Evolutionary conservation across 805 yeast genomes (phyloP), one percentile per base, ranked within the genome.

Genomic region (Wickerhamomyces canadensis): DNA sequence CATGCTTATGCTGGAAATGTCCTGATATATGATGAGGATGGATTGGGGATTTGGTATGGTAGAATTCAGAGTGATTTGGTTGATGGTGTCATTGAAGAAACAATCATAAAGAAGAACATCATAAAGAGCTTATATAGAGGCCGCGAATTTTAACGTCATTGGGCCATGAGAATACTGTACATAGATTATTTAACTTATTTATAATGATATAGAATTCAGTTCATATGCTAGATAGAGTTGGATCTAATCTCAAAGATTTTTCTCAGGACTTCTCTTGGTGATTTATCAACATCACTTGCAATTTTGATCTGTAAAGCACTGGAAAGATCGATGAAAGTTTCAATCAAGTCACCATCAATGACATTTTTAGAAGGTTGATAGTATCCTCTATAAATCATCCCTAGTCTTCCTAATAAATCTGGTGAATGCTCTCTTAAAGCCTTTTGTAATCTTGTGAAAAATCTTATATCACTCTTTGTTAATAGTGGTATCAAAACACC

Each of bases 301-400:
- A 54, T 38, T 13, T 35, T 19, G 49, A 7, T 69, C 19, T 50
- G 38, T 1, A 30, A 9, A 4, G 44, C 41, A 4, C 23, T 26
- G 14, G 41, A 31, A 14, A 49, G 33, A 6, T 13, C 19, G 13
- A 44, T 48, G 51, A 38, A 64, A 29, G 60, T 55, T 49, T 87
- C 96, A 33, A 91, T 65, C 13, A 85, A 64, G 54, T 93, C 98
- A 9, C 98, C 98, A 60, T 93, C 97, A 28, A 93, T 70, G 3
- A 84, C 78, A 34, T 76, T 72, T 44, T 78, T 80, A 3, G 71
- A 74, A 0, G 97, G 96, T n/a, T 76, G 78, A 55, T 86, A 87
- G 52, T 81, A 83, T 36, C 97, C 72, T 38, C 97, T 63, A 55
- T 70, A 89, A 39, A 72, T 72, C 44, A 74, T 41, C 40, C 80